Percentiles rank a stretch among this genome's conserved stretches.
Conservation (phyloP, 176 grass and related monocot species). For the Poa annua region DNA sequence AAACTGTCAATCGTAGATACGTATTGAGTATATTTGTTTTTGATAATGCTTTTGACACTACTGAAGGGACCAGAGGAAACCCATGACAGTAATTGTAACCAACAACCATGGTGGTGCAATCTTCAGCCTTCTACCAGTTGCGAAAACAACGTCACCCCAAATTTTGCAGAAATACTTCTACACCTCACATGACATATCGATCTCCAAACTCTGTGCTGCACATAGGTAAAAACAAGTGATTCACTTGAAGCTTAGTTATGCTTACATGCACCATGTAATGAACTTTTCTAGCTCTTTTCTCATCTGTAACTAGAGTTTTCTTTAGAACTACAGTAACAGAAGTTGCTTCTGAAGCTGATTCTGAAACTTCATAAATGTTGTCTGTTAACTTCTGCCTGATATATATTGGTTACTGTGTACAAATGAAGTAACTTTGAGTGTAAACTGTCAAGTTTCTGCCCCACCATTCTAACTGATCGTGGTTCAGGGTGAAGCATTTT, state of each 20-base stretch:
- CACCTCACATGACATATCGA: conserved; percentile 80
- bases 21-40: conserved; percentile 41
- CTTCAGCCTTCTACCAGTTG: conserved; percentile 93
- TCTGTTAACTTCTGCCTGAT: neutral
- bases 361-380: conserved; percentile 28
- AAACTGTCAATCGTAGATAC: no score
- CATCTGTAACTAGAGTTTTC: conserved; percentile 23
- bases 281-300: conserved; percentile 1
- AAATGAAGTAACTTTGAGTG: conserved; percentile 14
- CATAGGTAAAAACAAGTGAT: conserved; percentile 64
- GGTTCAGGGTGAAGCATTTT: conserved; percentile 79
- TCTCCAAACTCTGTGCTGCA: conserved; percentile 81
- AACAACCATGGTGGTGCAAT: conserved; percentile 99
- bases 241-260: conserved; percentile 16
- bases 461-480: conserved; percentile 27
- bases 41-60: conserved; percentile 44
- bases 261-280: conserved; percentile 7
- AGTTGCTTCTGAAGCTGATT: conserved; percentile 21
- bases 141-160: conserved; percentile 56
- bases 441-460: conserved; percentile 23
- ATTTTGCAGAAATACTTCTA: conserved; percentile 93
- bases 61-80: conserved; percentile 72
- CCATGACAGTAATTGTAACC: conserved; percentile 80
- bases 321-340: conserved; percentile 20
- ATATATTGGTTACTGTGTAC: conserved; percentile 33